Conservation (phyloP, 2,329 filamentous ascomycete genomes). For the Monosporascus sp. region DNA sequence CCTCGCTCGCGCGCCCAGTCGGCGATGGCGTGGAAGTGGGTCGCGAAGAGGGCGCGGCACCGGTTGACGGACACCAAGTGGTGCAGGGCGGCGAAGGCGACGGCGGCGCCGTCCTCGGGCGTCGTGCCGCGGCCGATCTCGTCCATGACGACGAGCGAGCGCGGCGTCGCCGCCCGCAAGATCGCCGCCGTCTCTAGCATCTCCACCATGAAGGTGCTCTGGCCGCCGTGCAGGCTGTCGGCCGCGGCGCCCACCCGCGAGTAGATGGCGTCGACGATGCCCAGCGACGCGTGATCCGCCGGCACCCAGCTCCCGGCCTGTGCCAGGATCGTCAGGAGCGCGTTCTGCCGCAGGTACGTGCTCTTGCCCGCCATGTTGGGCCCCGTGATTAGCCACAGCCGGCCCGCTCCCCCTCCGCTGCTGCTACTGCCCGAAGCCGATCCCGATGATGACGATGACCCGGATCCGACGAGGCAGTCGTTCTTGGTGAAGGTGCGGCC, state of each 20-base stretch:
- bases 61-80: slow-evolving; percentile 74
- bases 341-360: slow-evolving; percentile 93
- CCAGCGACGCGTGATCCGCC: slow-evolving; percentile 77
- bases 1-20: slow-evolving; percentile 62
- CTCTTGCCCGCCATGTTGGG: slow-evolving; percentile 99
- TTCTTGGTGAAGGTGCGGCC: slow-evolving; percentile 81
- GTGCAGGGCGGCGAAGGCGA: slow-evolving; percentile 82
- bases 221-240: slow-evolving; percentile 89
- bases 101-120: slow-evolving; percentile 82
- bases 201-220: slow-evolving; percentile 99
- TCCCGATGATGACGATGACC: slow-evolving; percentile 24
- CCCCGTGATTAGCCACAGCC: slow-evolving; percentile 64
- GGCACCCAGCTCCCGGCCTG: slow-evolving; percentile 93
- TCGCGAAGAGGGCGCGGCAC: slow-evolving; percentile 83
- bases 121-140: slow-evolving; percentile 94
- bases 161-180: slow-evolving; percentile 72
- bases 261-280: slow-evolving; percentile 93
- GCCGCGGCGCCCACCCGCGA: slow-evolving; percentile 89
- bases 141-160: slow-evolving; percentile 96
- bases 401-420: slow-evolving; percentile 44
- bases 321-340: slow-evolving; percentile 86
- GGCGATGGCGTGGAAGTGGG: slow-evolving; percentile 83
- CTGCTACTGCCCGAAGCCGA: neutral
- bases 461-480: slow-evolving; percentile 74
- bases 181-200: slow-evolving; percentile 97